phyloP scores from a whole-genome alignment of 768 basidiomycete genomes.

The Kondoa malvinella region DNA sequence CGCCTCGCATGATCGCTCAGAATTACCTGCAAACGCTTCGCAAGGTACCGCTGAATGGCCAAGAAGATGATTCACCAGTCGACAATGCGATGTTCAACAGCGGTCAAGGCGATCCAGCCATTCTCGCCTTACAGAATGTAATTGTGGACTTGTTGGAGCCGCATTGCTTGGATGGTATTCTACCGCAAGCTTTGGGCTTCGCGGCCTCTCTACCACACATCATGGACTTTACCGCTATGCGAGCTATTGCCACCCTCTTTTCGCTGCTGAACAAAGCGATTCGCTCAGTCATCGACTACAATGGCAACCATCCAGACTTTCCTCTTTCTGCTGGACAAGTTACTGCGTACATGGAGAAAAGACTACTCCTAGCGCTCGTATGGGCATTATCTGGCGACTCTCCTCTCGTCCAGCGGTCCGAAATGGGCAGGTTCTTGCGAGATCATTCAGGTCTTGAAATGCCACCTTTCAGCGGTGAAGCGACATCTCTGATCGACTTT shows the following conservation, averaged over 20 bases:
- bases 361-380: conserved; percentile 73
- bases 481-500: conserved; percentile 78
- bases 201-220: conserved; percentile 84
- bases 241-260: conserved; percentile 88
- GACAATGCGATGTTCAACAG: conserved; percentile 1
- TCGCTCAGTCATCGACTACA: conserved; percentile 85
- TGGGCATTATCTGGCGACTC: conserved; percentile 98
- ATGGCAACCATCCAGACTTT: conserved; percentile 85
- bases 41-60: conserved; percentile 60
- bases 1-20: conserved; percentile 74
- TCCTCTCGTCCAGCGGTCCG: conserved; percentile 70
- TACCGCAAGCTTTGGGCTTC: conserved; percentile 57
- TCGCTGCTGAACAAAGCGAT: conserved; percentile 91
- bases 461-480: conserved; percentile 48
- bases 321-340: conserved; percentile 66
- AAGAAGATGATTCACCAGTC: conserved; percentile 45
- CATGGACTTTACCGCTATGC: conserved; percentile 90
- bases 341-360: conserved; percentile 78
- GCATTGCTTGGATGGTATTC: conserved; percentile 65
- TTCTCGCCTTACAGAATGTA: conserved; percentile 53
- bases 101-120: conserved; percentile 3
- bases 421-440: conserved; percentile 72
- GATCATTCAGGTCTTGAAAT: conserved; percentile 76
- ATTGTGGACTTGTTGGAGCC: conserved; percentile 42
- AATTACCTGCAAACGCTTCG: conserved; percentile 68